These are phyloP conservation scores for Nigrospora oryzae DNA, from an alignment of 2,329 filamentous ascomycete genomes.

Conservation along the genomic window DNA sequence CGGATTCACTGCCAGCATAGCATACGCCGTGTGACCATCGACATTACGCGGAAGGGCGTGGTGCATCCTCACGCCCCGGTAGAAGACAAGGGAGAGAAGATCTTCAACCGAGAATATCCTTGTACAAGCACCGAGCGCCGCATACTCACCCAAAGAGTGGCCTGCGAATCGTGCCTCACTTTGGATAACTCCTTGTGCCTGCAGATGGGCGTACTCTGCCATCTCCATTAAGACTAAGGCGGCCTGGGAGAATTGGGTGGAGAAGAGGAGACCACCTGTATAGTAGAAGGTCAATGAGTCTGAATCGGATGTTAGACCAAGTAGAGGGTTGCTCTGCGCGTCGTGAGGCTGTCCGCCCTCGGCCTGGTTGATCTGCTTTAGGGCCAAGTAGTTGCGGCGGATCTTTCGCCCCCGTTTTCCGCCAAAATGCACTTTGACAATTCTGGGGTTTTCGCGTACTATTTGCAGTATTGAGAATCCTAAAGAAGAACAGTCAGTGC, in stretches of 20 bases:
- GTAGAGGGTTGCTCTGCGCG: too few species aligned
- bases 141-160: constrained; percentile 97
- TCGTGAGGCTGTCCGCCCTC: too few species aligned
- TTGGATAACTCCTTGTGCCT: constrained; percentile 88
- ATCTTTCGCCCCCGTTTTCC: constrained; percentile 94
- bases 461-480: constrained; percentile 96
- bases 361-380: constrained; percentile 85
- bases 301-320: too few species aligned
- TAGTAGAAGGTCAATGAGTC: too few species aligned
- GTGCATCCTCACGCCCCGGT: constrained; percentile 97
- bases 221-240: constrained; percentile 98
- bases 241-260: constrained; percentile 96
- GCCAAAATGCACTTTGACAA: constrained; percentile 96
- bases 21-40: constrained; percentile 89
- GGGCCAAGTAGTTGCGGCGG: constrained; percentile 97
- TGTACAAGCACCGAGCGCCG: constrained; percentile 85
- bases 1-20: constrained; percentile 98
- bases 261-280: constrained; percentile 63
- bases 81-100: constrained; percentile 96
- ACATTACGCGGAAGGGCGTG: constrained; percentile 95
- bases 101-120: constrained; percentile 99
- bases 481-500: constrained; percentile 18
- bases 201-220: constrained; percentile 98
- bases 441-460: constrained; percentile 98
- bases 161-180: constrained; percentile 87